Conservation (phyloP, 768 basidiomycete species). For the Lactarius psammicola region DNA sequence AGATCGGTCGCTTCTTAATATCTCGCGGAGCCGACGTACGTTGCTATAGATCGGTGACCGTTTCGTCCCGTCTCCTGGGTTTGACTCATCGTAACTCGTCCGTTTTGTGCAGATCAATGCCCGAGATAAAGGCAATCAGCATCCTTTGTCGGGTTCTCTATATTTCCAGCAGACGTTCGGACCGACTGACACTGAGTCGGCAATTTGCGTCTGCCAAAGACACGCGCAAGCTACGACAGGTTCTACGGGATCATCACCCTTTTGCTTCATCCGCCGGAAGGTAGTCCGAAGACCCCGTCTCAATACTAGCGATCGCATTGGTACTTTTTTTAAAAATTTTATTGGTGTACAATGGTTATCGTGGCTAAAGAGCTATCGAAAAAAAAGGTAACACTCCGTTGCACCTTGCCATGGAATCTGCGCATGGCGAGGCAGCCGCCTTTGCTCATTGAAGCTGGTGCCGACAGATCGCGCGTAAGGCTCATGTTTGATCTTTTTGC, state of each 20-base stretch:
- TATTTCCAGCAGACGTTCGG: not conserved
- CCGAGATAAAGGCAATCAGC: conserved; percentile 89
- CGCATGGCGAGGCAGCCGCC: conserved; percentile 90
- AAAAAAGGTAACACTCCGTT: conserved; percentile 93
- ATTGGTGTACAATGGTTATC: conserved; percentile 28
- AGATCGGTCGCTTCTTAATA: conserved; percentile 89
- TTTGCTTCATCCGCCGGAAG: conserved; percentile 80
- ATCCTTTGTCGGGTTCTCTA: conserved; percentile 66
- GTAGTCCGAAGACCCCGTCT: conserved; percentile 73
- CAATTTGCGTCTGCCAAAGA: conserved; percentile 39
- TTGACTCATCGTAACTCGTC: conserved; percentile 32
- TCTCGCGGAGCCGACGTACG: conserved; percentile 88
- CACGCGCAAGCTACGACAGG: conserved; percentile 98
- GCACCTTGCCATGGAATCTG: conserved; percentile 97
- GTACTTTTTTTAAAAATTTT: conserved; percentile 42
- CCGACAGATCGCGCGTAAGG: conserved; percentile 83
- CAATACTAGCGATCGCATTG: conserved; percentile 81
- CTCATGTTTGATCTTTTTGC: conserved; percentile 18
- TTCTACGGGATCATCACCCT: conserved; percentile 80
- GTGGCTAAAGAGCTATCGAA: conserved; percentile 31
- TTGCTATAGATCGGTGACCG: conserved; percentile 29
- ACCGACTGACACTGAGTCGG: conserved; percentile 7
- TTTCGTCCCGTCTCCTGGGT: conserved; percentile 28
- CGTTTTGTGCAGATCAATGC: conserved; percentile 75
- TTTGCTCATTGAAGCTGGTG: conserved; percentile 92